Evolutionary conservation across 225 moss, liverwort and hornwort genomes (phyloP).

Genomic region (Ulota crispa): DNA sequence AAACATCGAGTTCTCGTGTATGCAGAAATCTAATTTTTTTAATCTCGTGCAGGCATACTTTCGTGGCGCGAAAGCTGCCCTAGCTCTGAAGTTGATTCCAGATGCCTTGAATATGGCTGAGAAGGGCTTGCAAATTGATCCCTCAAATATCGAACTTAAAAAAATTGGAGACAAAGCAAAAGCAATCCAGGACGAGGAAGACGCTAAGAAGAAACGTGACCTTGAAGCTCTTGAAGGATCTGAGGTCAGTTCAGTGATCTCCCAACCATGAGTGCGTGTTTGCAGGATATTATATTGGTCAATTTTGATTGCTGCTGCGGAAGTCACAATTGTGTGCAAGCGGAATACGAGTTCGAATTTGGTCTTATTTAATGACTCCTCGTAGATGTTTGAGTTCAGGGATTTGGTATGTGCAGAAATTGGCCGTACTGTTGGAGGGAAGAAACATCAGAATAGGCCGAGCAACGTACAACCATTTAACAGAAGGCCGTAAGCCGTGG

Average conservation of each 20-base stretch:
- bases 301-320: neutral
- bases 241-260: constrained; percentile 51
- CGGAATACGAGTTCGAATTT: neutral
- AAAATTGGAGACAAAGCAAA: constrained; percentile 62
- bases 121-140: constrained; percentile 63
- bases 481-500: constrained; percentile 69
- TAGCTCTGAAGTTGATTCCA: constrained; percentile 70
- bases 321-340: constrained; percentile 10
- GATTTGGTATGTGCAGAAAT: constrained; percentile 36
- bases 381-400: constrained; percentile 5
- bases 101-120: constrained; percentile 60
- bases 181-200: constrained; percentile 58
- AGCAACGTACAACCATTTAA: constrained; percentile 66
- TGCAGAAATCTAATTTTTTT: neutral
- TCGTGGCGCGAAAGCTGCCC: constrained; percentile 87
- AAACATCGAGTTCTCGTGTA: neutral
- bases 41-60: constrained; percentile 70
- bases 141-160: constrained; percentile 63
- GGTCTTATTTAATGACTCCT: neutral
- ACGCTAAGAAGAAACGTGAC: constrained; percentile 57
- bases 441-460: constrained; percentile 69
- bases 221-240: constrained; percentile 49
- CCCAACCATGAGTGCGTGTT: constrained; percentile 1
- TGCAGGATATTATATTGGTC: neutral
- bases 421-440: constrained; percentile 59